Evolutionary conservation across 164 flowering plant species (phyloP).

Genomic region (Santalum album): DNA sequence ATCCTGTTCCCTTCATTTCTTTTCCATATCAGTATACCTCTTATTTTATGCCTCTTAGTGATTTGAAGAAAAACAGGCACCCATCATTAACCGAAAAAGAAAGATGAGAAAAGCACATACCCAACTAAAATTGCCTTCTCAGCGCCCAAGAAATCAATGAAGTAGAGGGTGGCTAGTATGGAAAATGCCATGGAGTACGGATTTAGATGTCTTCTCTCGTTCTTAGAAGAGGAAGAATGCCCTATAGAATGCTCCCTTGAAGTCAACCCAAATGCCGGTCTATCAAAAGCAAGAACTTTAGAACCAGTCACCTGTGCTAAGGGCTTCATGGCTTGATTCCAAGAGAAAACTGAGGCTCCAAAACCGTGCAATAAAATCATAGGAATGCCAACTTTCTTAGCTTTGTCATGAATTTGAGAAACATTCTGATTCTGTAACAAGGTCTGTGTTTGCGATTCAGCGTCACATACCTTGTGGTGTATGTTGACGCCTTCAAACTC

Average conservation of each 20-base stretch:
- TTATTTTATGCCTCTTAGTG: too few relatives aligned
- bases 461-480: slow-evolving; percentile 66
- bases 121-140: slow-evolving; percentile 76
- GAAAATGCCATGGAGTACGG: slow-evolving; percentile 80
- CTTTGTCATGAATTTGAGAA: slow-evolving; percentile 16
- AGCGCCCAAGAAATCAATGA: slow-evolving; percentile 57
- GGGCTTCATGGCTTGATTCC: slow-evolving; percentile 72
- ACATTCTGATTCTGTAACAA: slow-evolving; percentile 13
- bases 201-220: slow-evolving; percentile 38
- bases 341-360: slow-evolving; percentile 91
- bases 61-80: too few relatives aligned
- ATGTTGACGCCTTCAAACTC: slow-evolving; percentile 70
- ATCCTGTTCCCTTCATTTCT: too few relatives aligned
- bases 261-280: slow-evolving; percentile 96
- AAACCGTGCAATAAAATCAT: slow-evolving; percentile 81
- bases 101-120: slow-evolving; percentile 26
- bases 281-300: slow-evolving; percentile 88
- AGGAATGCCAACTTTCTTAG: slow-evolving; percentile 31
- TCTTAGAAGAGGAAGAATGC: slow-evolving; percentile 10
- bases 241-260: slow-evolving; percentile 35
- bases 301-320: slow-evolving; percentile 48
- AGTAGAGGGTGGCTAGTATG: slow-evolving; percentile 66
- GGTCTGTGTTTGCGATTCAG: slow-evolving; percentile 17
- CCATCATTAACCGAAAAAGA: neutral
- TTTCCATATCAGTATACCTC: too few relatives aligned